These are phyloP conservation scores for Carex myosuroides DNA, from an alignment of 176 grass and related monocot species.

Conservation along the genomic window DNA sequence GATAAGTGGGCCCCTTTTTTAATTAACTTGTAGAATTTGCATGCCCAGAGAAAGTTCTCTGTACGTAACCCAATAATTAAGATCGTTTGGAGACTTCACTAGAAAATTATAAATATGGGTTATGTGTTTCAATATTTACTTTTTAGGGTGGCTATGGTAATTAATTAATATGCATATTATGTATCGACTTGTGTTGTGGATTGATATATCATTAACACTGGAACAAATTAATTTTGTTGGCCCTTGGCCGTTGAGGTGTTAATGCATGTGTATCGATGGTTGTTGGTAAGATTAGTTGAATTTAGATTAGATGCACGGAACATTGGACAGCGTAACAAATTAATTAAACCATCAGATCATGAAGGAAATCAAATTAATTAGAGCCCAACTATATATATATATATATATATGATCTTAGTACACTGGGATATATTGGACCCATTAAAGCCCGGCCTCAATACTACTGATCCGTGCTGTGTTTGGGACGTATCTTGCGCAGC, in stretches of 20 bases:
- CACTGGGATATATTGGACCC: not conserved
- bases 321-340: not conserved
- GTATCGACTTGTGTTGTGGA: too few species aligned
- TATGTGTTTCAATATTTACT: not conserved
- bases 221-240: not conserved
- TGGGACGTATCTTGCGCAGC: too few species aligned
- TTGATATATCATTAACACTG: not conserved
- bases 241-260: not conserved
- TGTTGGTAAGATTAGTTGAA: too few species aligned
- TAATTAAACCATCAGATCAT: not conserved
- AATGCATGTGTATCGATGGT: too few species aligned
- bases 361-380: not conserved
- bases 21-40: slow-evolving; percentile 17
- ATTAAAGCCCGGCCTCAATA: not conserved
- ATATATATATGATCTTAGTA: not conserved
- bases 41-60: not conserved
- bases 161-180: too few species aligned
- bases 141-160: too few species aligned
- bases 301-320: too few species aligned
- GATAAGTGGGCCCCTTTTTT: slow-evolving; percentile 3
- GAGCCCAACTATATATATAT: not conserved
- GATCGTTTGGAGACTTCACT: slow-evolving; percentile 1
- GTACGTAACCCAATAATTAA: slow-evolving; percentile 18
- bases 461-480: too few species aligned
- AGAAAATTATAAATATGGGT: slow-evolving; percentile 3